Percentiles rank a stretch among this genome's conserved stretches.
Conservation (phyloP, 805 yeast genomes). For the Zygosaccharomyces bisporus region DNA sequence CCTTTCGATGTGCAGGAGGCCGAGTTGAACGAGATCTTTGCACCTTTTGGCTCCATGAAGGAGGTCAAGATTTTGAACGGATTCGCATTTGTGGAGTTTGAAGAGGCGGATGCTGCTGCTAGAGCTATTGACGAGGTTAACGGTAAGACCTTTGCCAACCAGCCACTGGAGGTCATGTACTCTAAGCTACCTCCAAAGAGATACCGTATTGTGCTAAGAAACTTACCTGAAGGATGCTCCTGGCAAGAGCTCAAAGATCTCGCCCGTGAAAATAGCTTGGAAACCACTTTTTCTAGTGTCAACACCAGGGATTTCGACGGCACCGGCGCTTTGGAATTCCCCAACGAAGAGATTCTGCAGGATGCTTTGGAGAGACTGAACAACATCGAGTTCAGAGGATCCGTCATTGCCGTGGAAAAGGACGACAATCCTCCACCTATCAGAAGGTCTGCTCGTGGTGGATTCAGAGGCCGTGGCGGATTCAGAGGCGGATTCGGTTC, state of each 20-base stretch:
- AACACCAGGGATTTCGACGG: slow-evolving; percentile 45
- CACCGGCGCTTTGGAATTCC: slow-evolving; percentile 46
- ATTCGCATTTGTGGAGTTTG: slow-evolving; percentile 85
- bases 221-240: slow-evolving; percentile 70
- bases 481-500: slow-evolving; percentile 46
- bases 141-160: slow-evolving; percentile 62
- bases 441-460: slow-evolving; percentile 47
- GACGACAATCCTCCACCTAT: slow-evolving; percentile 56
- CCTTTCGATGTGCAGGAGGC: slow-evolving; percentile 51
- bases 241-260: slow-evolving; percentile 92
- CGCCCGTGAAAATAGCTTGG: slow-evolving; percentile 68
- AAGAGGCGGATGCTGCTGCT: slow-evolving; percentile 63
- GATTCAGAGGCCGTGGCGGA: slow-evolving; percentile 46
- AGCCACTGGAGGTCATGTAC: slow-evolving; percentile 43
- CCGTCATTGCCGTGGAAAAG: slow-evolving; percentile 68
- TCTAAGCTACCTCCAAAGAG: slow-evolving; percentile 58
- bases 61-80: slow-evolving; percentile 75
- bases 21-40: slow-evolving; percentile 65
- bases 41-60: slow-evolving; percentile 60
- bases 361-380: slow-evolving; percentile 72
- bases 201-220: slow-evolving; percentile 63
- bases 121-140: slow-evolving; percentile 73
- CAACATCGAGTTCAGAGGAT: slow-evolving; percentile 66
- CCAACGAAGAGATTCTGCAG: slow-evolving; percentile 68
- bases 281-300: slow-evolving; percentile 57